phyloP scores from a whole-genome alignment of 2,329 filamentous ascomycete genomes.

The Onygenales sp. region DNA sequence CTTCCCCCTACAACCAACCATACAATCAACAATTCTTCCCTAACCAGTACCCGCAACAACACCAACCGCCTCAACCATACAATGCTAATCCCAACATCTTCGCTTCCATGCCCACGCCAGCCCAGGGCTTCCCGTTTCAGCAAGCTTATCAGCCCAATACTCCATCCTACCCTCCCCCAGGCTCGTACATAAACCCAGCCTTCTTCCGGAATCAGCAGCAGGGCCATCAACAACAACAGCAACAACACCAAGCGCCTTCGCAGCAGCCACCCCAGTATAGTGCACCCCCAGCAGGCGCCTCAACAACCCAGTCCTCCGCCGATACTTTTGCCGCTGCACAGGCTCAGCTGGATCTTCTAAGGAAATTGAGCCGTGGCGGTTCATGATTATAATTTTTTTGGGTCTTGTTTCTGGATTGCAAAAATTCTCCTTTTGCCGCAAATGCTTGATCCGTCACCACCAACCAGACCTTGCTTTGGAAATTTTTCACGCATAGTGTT shows the following conservation, averaged over 20 bases:
- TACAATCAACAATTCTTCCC: conserved; percentile 11
- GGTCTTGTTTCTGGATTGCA: neutral
- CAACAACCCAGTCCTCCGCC: conserved; percentile 14
- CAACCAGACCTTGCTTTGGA: too few species aligned
- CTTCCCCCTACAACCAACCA: conserved; percentile 8
- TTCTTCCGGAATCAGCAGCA: conserved; percentile 43
- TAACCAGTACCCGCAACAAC: conserved; percentile 16
- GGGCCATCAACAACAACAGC: conserved; percentile 28
- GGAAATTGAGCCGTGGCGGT: conserved; percentile 23
- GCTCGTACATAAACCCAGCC: conserved; percentile 49
- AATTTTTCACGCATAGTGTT: neutral
- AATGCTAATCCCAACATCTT: conserved; percentile 17
- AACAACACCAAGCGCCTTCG: conserved; percentile 17
- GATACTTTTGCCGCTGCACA: conserved; percentile 34
- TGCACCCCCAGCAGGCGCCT: neutral
- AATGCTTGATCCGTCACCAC: neutral
- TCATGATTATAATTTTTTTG: neutral
- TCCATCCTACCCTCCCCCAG: conserved; percentile 28
- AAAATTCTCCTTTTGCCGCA: neutral
- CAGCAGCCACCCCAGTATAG: conserved; percentile 9
- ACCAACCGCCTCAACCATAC: conserved; percentile 12
- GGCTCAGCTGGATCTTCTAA: conserved; percentile 32
- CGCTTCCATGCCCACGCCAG: conserved; percentile 18
- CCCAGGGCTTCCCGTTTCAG: conserved; percentile 26
- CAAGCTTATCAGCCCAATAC: conserved; percentile 35